Evolutionary conservation across 2,329 filamentous ascomycete species (phyloP), one percentile per base, ranked within the genome.

Genomic region (Pseudogymnoascus sp.): DNA sequence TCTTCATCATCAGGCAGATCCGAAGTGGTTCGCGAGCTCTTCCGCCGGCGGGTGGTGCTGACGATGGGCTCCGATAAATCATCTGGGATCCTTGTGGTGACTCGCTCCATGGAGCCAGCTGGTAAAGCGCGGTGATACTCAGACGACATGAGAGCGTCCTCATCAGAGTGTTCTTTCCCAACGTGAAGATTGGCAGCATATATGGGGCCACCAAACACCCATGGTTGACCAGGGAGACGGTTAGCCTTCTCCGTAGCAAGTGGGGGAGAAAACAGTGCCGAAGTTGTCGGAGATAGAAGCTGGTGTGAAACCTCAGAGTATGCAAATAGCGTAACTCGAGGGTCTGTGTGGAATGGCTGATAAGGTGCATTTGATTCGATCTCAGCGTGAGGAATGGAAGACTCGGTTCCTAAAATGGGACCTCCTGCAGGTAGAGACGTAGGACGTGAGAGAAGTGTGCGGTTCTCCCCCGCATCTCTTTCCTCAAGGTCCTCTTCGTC

Each of bases 301-400:
- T 57, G 51, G 51, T 61, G 60, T 25, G 34, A n/a, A 16, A 25
- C 19, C 19, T 25, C 36, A 2, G 65, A 76, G 72, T 88, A 90
- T 45, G 92, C 83, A 69, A 87, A 90, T 28, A 97, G 80, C n/a
- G 83, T 85, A 51, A 98, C 90, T 2, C 93, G 86, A 63, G 86
- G 85, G 72, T 98, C 93, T 0, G 93, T 95, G 74, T 98, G 93
- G 78, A 98, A 97, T 1, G 95, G 93, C 71, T 96, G 93, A 71
- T 96, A 98, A 1, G 93, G 92, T 4, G 93, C 90, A 72, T 93
- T 97, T 1, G 93, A 96, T 73, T 99, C 95, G 68, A 96, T 96
- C 78, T 97, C 93, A 5, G 91, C 92, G 68, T 88, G 85, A 0
- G 86, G 85, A 64, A 85, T 93, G 73, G 78, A 89, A 74, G 77